Evolutionary conservation across 108 stramenopile species (phyloP).

Genomic region (Pseudonitzschia pungens): DNA sequence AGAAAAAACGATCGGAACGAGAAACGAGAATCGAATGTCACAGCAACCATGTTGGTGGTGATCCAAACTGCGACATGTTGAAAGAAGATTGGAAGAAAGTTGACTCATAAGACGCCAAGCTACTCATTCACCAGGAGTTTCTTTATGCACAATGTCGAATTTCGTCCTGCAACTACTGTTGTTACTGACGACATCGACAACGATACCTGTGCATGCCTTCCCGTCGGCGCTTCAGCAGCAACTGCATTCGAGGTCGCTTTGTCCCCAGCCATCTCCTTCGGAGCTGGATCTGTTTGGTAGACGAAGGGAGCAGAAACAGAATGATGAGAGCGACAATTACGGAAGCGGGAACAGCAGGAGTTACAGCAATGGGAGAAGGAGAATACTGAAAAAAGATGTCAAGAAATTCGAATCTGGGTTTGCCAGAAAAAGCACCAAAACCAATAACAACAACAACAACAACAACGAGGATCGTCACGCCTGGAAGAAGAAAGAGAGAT

Average conservation of each 20-base stretch:
- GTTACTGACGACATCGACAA: conserved; percentile 75
- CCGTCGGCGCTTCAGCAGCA: conserved; percentile 2
- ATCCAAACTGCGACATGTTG: neutral
- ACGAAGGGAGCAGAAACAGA: neutral
- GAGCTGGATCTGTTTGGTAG: neutral
- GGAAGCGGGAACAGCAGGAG: neutral
- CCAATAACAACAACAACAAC: conserved; percentile 23
- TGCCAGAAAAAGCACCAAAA: conserved; percentile 15
- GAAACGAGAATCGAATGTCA: too few species aligned
- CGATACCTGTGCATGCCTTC: conserved; percentile 46
- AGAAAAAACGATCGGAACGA: too few species aligned
- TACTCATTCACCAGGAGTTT: too few species aligned
- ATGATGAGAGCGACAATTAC: neutral
- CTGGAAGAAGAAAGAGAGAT: neutral
- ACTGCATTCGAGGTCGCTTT: neutral
- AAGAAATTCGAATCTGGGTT: neutral
- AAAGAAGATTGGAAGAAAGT: too few species aligned
- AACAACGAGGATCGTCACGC: conserved; percentile 21
- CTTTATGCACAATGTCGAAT: conserved; percentile 17
- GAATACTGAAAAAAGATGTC: conserved; percentile 5
- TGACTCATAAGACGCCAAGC: too few species aligned
- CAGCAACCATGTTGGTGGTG: too few species aligned
- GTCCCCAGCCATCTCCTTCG: neutral
- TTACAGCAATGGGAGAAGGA: neutral
- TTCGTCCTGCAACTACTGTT: conserved; percentile 40